A percentile compares a stretch with the other conserved stretches of the same genome.
phyloP scores from a whole-genome alignment of 176 grass and related monocot genomes.

The Oryza brachyantha region DNA sequence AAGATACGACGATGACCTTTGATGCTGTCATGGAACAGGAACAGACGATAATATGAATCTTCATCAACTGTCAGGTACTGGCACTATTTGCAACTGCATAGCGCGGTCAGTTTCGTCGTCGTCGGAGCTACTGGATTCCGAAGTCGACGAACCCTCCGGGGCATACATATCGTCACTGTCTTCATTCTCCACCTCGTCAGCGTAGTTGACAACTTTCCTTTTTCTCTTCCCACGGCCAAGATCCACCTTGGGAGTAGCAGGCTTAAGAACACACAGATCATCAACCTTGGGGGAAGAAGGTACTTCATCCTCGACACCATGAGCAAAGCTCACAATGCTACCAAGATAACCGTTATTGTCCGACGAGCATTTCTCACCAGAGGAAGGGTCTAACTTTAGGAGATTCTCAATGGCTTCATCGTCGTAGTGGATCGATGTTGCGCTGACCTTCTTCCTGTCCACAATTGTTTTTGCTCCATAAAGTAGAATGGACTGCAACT shows the following conservation, averaged over 20 bases:
- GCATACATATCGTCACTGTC: constrained; percentile 56
- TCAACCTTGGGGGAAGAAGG: constrained; percentile 47
- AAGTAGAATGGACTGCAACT: constrained; percentile 57
- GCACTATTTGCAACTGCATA: no score
- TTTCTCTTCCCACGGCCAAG: constrained; percentile 65
- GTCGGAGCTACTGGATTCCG: neutral
- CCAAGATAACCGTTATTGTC: constrained; percentile 64
- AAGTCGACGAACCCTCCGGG: constrained; percentile 40
- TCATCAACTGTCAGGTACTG: neutral
- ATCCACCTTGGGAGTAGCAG: constrained; percentile 34
- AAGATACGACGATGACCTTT: neutral
- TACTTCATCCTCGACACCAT: constrained; percentile 17
- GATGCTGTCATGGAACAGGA: neutral
- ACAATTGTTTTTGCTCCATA: constrained; percentile 60
- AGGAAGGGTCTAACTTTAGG: constrained; percentile 52
- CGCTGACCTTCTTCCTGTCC: constrained; percentile 41
- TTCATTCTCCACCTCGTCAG: constrained; percentile 33
- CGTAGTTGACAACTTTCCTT: constrained; percentile 46
- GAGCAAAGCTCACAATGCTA: constrained; percentile 57
- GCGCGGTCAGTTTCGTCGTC: neutral
- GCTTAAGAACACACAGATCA: constrained; percentile 42
- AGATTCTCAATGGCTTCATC: constrained; percentile 63
- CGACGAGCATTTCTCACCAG: constrained; percentile 44
- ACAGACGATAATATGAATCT: neutral
- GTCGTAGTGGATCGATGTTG: constrained; percentile 53